Conservation (phyloP, 2,329 filamentous ascomycete species). For the Xylaria hypoxylon region DNA sequence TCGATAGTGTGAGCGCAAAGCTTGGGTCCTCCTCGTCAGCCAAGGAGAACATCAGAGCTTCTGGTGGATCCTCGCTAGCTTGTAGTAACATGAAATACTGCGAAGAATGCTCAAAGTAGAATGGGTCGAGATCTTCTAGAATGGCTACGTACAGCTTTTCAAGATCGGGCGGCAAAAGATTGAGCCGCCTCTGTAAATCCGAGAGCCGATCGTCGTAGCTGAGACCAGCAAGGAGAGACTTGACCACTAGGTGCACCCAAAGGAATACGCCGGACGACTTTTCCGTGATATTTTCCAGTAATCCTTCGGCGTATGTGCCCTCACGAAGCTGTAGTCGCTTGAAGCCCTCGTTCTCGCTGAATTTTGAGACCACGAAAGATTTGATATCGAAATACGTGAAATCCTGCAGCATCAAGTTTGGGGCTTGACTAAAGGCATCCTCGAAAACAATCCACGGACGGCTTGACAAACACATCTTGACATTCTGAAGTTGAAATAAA, state of each 20-base stretch:
- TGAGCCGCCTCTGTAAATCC: neutral
- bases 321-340: neutral
- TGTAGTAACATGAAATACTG: no score
- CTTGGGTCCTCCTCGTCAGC: neutral
- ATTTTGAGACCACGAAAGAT: neutral
- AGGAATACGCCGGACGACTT: neutral
- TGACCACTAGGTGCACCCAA: neutral
- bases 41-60: neutral
- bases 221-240: neutral
- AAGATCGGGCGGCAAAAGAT: conserved; percentile 2
- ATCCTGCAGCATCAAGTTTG: neutral
- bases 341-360: neutral
- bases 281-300: neutral
- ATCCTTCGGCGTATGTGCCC: neutral
- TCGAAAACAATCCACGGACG: conserved; percentile 8
- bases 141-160: neutral
- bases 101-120: neutral
- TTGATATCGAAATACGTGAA: neutral
- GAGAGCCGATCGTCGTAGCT: neutral
- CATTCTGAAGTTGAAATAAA: neutral
- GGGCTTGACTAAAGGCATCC: conserved; percentile 2
- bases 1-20: neutral
- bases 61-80: neutral
- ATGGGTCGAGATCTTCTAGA: neutral
- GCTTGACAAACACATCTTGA: conserved; percentile 21